Conservation (phyloP, 495 filamentous ascomycete species). For the Aspergillus nidulans region DNA sequence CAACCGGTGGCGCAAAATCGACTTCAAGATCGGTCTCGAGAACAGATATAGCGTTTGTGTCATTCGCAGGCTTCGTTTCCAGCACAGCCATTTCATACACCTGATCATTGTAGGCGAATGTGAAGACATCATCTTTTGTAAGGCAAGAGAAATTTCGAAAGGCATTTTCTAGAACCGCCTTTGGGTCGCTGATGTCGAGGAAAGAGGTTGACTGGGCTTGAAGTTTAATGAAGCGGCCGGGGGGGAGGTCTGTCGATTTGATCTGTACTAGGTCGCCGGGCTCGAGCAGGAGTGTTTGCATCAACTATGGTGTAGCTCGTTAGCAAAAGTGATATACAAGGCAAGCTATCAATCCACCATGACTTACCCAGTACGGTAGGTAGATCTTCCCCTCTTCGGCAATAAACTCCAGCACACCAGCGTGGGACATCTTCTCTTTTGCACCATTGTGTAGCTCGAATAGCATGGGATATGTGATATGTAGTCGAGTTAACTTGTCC, state of each 20-base stretch:
- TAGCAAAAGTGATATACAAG: neutral
- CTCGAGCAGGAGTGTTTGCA: constrained; percentile 84
- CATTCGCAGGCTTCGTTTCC: constrained; percentile 79
- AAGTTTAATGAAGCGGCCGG: constrained; percentile 88
- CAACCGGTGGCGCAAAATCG: constrained; percentile 90
- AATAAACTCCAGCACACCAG: constrained; percentile 94
- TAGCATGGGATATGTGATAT: constrained; percentile 96
- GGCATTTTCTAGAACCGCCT: constrained; percentile 94
- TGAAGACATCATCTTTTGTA: constrained; percentile 88
- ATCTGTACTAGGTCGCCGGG: constrained; percentile 92
- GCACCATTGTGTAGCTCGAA: constrained; percentile 90
- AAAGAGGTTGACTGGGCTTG: constrained; percentile 89
- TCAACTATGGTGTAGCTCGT: constrained; percentile 56
- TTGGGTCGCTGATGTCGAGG: constrained; percentile 93
- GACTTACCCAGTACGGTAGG: constrained; percentile 84
- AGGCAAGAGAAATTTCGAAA: constrained; percentile 93
- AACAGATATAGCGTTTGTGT: constrained; percentile 78
- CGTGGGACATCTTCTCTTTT: constrained; percentile 74
- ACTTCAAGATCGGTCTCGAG: constrained; percentile 93
- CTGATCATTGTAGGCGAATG: constrained; percentile 91
- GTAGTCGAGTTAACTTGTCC: constrained; percentile 91
- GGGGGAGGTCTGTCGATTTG: constrained; percentile 85
- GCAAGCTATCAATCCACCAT: neutral
- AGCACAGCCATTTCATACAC: constrained; percentile 87
- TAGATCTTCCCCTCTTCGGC: constrained; percentile 97